Base-by-base conservation (phyloP, 106 monocot species). In the Dendrobium catenatum region DNA sequence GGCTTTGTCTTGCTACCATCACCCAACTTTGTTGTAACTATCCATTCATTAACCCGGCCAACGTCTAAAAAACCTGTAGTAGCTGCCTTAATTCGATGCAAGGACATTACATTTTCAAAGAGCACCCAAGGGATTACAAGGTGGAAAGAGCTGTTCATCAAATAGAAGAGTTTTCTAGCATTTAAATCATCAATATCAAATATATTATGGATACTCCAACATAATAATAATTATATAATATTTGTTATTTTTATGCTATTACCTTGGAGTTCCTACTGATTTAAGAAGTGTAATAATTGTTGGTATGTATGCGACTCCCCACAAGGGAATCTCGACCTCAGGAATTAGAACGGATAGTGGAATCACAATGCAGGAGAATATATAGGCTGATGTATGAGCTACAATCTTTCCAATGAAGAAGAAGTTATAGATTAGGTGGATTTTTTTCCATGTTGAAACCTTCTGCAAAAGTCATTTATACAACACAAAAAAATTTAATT, bases 61-160 rank as follows among this genome's bases (percentile, higher is more conserved):
- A 72, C 82, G 6, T 92, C 92, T 51, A 89, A 68, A 15, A 92
- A 72, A 29, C 92, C 92, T 51, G 76, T 89, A 18, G 82, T n/a
- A 18, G 92, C 85, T 22, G 89, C 92, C 82, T 89, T 92, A 31
- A 92, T 82, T 64, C 92, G 87, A 82, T 92, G 92, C n/a, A 92
- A 73, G 4, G 92, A 92, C 92, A 92, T 92, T 3, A 92, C 92
- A 84, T 92, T 92, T 80, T 92, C 92, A 72, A 89, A 89, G 27
- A 92, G 84, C 15, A 89, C 80, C 92, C 92, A 92, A 22, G 89
- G 55, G 42, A 89, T 56, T 73, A 92, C 82, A 18, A 92, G 85
- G 81, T 89, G 92, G 70, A 92, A 58, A 42, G 92, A 92, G 47
- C 92, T 92, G 87, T 31, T 48, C 13, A 81, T 70, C 40, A 40